Evolutionary conservation across 345 rosid species (phyloP).

Genomic region (Lagerstroemia speciosa): DNA sequence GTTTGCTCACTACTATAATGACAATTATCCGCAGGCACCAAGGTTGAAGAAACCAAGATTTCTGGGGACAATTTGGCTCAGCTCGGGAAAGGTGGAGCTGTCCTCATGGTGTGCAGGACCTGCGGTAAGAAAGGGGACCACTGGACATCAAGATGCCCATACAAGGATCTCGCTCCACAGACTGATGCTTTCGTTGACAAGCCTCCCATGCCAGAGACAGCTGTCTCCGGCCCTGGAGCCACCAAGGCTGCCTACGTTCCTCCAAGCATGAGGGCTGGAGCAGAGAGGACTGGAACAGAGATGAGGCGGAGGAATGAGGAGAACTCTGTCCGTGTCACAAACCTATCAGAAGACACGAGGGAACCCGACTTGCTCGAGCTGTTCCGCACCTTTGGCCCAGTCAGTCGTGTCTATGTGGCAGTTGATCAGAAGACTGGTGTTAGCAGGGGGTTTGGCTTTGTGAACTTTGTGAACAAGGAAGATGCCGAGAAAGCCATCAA

Average conservation of each 20-base stretch:
- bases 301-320: slow-evolving; percentile 89
- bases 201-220: slow-evolving; percentile 43
- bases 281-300: slow-evolving; percentile 66
- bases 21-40: slow-evolving; percentile 36
- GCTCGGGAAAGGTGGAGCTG: slow-evolving; percentile 63
- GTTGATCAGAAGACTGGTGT: slow-evolving; percentile 78
- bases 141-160: slow-evolving; percentile 87
- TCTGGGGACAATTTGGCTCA: slow-evolving; percentile 55
- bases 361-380: slow-evolving; percentile 77
- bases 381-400: slow-evolving; percentile 75
- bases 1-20: background rate
- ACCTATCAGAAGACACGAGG: slow-evolving; percentile 80
- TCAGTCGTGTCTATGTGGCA: slow-evolving; percentile 77
- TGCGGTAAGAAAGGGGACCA: slow-evolving; percentile 93
- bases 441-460: slow-evolving; percentile 91
- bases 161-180: slow-evolving; percentile 70
- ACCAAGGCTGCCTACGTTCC: slow-evolving; percentile 63
- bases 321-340: slow-evolving; percentile 81
- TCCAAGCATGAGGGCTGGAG: slow-evolving; percentile 69
- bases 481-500: slow-evolving; percentile 84
- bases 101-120: slow-evolving; percentile 78
- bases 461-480: slow-evolving; percentile 75
- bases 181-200: slow-evolving; percentile 47
- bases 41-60: slow-evolving; percentile 51
- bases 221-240: slow-evolving; percentile 29